Evolutionary conservation across 345 rosid species (phyloP), one percentile per base, ranked within the genome.

Genomic region (Hevea brasiliensis): DNA sequence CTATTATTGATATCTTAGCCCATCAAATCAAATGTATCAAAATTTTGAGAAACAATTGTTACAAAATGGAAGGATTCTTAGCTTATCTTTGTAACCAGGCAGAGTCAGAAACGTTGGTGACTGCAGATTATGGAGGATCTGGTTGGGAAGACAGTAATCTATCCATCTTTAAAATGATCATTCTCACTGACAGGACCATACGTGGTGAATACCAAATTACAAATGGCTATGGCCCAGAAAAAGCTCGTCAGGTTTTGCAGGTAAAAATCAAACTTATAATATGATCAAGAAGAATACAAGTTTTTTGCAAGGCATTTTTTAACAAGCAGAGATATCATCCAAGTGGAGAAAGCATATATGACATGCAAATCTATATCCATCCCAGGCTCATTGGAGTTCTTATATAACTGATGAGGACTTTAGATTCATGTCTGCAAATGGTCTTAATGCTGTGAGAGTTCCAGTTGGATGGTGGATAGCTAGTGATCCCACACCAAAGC

Each of bases 391-490:
- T 58, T 72, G 84, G 81, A 64, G 72, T 24, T 68, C 72, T 59
- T 83, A 77, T 79, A 77, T 83, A 45, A 72, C 77, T 0, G 80
- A 83, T 11, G 78, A 77, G 12, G 86, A 83, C 55, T 80, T 83
- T 73, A 65, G 18, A 18, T 83, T 80, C 77, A 72, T 83, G 74
- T 80, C 86, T 8, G 26, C 24, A 64, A 77, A 80, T 56, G 76
- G 81, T 20, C 70, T 83, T 48, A 80, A 60, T 65, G 82, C 76
- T 17, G 86, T 83, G 47, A 83, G 83, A 35, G 54, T 83, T 68
- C 86, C 83, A 8, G 79, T 80, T 40, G 81, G 86, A 0, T 80
- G 86, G 86, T 83, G 83, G 86, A 74, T 80, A 55, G 80, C 81
- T 8, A 29, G 74, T 15, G 81, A 77, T 74, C 84, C 67, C 0